Evolutionary conservation across 129 eudicot genomes (phyloP).

Genomic region (Pulicaria dysenterica): DNA sequence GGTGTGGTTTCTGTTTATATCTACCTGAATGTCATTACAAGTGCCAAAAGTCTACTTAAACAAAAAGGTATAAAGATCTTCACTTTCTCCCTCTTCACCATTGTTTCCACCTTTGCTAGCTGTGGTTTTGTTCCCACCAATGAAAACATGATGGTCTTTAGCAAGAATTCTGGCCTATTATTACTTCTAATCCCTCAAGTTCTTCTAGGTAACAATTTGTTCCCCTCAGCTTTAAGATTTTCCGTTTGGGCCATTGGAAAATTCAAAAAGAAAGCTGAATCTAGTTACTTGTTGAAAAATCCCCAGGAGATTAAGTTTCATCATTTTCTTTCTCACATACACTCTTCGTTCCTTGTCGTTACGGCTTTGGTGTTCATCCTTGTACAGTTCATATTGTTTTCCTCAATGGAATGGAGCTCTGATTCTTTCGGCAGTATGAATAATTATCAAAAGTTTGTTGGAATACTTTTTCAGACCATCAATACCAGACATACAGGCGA

Average conservation of each 20-base stretch:
- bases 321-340: conserved; percentile 57
- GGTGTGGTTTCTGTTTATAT: conserved; percentile 44
- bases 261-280: conserved; percentile 46
- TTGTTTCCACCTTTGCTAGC: conserved; percentile 72
- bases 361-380: conserved; percentile 55
- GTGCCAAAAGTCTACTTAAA: conserved; percentile 49
- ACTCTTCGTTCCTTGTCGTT: conserved; percentile 37
- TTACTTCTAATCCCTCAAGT: conserved; percentile 65
- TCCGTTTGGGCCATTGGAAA: conserved; percentile 49
- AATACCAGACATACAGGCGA: conserved; percentile 75
- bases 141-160: conserved; percentile 73
- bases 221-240: conserved; percentile 52
- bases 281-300: conserved; percentile 50
- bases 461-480: conserved; percentile 53
- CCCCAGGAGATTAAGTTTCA: conserved; percentile 31
- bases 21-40: conserved; percentile 42
- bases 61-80: conserved; percentile 46
- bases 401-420: conserved; percentile 52
- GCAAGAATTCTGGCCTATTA: conserved; percentile 61
- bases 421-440: conserved; percentile 40
- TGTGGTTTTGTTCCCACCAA: conserved; percentile 85
- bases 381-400: conserved; percentile 46
- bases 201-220: conserved; percentile 73
- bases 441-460: conserved; percentile 53
- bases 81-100: conserved; percentile 56